Conservation (phyloP, 176 grass and related monocot genomes). For the Echinochloa phyllopogon region DNA sequence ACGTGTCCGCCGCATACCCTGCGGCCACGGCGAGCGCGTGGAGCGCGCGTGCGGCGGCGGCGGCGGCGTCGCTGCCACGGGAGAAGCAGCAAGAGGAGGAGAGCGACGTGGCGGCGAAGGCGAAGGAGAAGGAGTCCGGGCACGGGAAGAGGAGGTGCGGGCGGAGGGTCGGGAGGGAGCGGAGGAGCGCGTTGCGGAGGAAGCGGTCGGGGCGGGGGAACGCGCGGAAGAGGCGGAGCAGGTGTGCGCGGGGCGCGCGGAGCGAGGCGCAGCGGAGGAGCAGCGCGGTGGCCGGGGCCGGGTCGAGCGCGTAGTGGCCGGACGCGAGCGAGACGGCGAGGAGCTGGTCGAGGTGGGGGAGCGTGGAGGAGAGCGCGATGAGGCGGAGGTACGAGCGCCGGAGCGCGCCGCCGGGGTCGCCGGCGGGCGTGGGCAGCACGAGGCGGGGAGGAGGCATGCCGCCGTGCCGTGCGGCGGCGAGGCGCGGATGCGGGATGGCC, state of each 20-base stretch:
- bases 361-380: conserved; percentile 54
- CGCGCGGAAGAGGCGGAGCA: conserved; percentile 67
- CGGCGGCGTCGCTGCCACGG: conserved; percentile 29
- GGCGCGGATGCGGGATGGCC: background rate
- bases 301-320: conserved; percentile 47
- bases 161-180: conserved; percentile 56
- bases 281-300: conserved; percentile 47
- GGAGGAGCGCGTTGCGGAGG: conserved; percentile 74
- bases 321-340: conserved; percentile 60
- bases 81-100: conserved; percentile 49
- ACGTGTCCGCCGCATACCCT: conserved; percentile 58
- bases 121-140: conserved; percentile 55
- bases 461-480: background rate
- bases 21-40: conserved; percentile 51
- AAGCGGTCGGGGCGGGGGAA: conserved; percentile 51
- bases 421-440: conserved; percentile 1
- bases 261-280: conserved; percentile 73
- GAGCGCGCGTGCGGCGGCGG: conserved; percentile 40
- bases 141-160: conserved; percentile 53
- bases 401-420: conserved; percentile 27
- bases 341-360: conserved; percentile 64
- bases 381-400: conserved; percentile 48
- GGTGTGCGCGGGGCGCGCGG: conserved; percentile 42
- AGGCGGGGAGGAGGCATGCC: conserved; percentile 30
- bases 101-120: conserved; percentile 57